phyloP scores from a whole-genome alignment of 768 basidiomycete species.

The Termitomyces sp. region DNA sequence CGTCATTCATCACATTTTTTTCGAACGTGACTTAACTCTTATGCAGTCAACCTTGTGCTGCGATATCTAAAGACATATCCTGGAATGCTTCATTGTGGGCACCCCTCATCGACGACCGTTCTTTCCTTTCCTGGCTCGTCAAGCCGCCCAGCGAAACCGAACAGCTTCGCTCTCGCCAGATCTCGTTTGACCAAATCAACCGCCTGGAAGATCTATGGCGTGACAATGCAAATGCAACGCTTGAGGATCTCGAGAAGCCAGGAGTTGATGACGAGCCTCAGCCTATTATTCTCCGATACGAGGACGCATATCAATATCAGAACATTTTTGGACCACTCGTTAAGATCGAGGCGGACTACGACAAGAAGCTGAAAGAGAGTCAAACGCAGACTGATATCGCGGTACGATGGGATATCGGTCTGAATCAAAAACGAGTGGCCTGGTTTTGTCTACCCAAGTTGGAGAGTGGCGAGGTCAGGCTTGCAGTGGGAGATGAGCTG shows the following conservation, averaged over 20 bases:
- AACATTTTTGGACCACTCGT: constrained; percentile 99
- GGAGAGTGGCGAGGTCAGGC: constrained; percentile 94
- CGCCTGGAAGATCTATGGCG: constrained; percentile 97
- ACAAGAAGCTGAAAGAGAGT: constrained; percentile 95
- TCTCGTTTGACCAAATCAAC: constrained; percentile 96
- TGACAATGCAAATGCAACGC: constrained; percentile 89
- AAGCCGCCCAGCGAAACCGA: constrained; percentile 96
- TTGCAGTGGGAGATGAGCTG: constrained; percentile 96
- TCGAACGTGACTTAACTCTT: background rate
- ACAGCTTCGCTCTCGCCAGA: constrained; percentile 93
- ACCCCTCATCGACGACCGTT: constrained; percentile 96
- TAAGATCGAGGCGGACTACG: constrained; percentile 99
- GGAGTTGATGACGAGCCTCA: constrained; percentile 98
- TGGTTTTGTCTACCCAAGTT: constrained; percentile 97
- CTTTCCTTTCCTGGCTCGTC: constrained; percentile 98
- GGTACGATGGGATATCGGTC: constrained; percentile 94
- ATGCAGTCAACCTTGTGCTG: constrained; percentile 92
- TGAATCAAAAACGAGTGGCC: constrained; percentile 98
- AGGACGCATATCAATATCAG: constrained; percentile 99
- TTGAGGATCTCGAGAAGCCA: constrained; percentile 96
- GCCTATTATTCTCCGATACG: constrained; percentile 84
- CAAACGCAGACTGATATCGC: constrained; percentile 98
- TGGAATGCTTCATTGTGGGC: constrained; percentile 99
- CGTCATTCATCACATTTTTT: constrained; percentile 24
- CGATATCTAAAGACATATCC: constrained; percentile 95